Percentiles rank a stretch among this genome's conserved stretches.
Evolutionary conservation across 345 rosid species (phyloP).

Genomic region (Zanthoxylum bungeanum): DNA sequence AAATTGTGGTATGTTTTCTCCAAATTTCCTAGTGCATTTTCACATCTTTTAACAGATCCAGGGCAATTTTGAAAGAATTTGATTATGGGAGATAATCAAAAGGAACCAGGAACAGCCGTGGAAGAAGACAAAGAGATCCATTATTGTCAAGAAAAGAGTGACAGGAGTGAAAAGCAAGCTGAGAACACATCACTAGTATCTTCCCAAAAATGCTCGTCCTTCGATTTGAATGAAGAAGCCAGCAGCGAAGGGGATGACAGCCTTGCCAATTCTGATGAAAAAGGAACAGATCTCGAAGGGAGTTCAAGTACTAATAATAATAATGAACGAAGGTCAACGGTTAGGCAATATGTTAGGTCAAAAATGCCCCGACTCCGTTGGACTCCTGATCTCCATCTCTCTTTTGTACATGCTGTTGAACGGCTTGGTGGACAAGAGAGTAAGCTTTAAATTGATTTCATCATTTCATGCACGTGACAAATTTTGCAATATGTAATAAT

Average conservation of each 20-base stretch:
- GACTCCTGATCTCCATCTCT: conserved; percentile 86
- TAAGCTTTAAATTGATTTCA: conserved; percentile 27
- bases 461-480: neutral
- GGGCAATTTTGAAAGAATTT: neutral
- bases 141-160: conserved; percentile 15
- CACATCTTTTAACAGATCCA: neutral
- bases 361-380: conserved; percentile 81
- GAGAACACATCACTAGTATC: conserved; percentile 23
- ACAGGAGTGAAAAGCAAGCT: conserved; percentile 21
- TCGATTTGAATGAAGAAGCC: conserved; percentile 47
- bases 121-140: conserved; percentile 10
- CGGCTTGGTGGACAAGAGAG: conserved; percentile 92
- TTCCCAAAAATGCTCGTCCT: conserved; percentile 30
- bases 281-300: conserved; percentile 24
- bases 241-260: conserved; percentile 19
- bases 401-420: conserved; percentile 71
- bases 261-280: conserved; percentile 11
- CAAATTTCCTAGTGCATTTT: neutral
- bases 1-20: neutral
- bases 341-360: conserved; percentile 74
- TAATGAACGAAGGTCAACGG: conserved; percentile 24
- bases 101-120: conserved; percentile 15
- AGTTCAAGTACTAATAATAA: conserved; percentile 20
- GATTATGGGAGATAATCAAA: no score
- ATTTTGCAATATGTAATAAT: neutral